A percentile compares a stretch with the other conserved stretches of the same genome.
Conservation (phyloP, 1,284 basidiomycete species). For the Phlebopus sp. region DNA sequence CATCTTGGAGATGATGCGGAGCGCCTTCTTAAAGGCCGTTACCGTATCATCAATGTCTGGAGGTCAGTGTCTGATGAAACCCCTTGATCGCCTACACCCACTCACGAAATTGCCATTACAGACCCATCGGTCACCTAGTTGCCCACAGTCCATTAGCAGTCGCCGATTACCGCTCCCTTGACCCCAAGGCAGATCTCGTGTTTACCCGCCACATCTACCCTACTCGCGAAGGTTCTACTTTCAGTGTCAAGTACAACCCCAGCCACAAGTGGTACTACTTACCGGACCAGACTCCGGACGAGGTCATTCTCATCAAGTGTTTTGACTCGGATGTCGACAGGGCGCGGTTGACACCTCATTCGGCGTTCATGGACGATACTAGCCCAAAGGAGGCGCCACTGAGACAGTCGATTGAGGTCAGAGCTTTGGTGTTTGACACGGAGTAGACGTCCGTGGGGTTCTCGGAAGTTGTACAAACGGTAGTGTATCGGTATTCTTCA, state of each 20-base stretch:
- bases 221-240: slow-evolving; percentile 36
- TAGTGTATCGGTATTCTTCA: too few relatives aligned
- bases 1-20: slow-evolving; percentile 41
- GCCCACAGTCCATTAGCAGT: slow-evolving; percentile 46
- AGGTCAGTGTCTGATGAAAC: slow-evolving; percentile 16
- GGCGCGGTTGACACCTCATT: slow-evolving; percentile 46
- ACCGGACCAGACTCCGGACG: slow-evolving; percentile 43
- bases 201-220: slow-evolving; percentile 34
- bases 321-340: slow-evolving; percentile 40
- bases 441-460: slow-evolving; percentile 12
- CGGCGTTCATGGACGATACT: slow-evolving; percentile 41
- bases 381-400: slow-evolving; percentile 40
- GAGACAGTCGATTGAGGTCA: slow-evolving; percentile 29
- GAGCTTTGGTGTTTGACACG: slow-evolving; percentile 25
- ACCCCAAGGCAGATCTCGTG: slow-evolving; percentile 34
- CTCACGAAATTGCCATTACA: slow-evolving; percentile 1
- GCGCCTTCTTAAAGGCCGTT: slow-evolving; percentile 39
- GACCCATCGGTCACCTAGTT: slow-evolving; percentile 44
- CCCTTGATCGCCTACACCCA: background rate
- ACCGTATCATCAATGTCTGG: slow-evolving; percentile 57
- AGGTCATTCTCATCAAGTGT: slow-evolving; percentile 51
- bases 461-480: too few relatives aligned
- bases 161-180: slow-evolving; percentile 43
- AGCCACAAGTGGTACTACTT: slow-evolving; percentile 48
- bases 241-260: slow-evolving; percentile 34